Conservation (phyloP, 2,329 filamentous ascomycete species). For the Trichoderma brevicompactum region DNA sequence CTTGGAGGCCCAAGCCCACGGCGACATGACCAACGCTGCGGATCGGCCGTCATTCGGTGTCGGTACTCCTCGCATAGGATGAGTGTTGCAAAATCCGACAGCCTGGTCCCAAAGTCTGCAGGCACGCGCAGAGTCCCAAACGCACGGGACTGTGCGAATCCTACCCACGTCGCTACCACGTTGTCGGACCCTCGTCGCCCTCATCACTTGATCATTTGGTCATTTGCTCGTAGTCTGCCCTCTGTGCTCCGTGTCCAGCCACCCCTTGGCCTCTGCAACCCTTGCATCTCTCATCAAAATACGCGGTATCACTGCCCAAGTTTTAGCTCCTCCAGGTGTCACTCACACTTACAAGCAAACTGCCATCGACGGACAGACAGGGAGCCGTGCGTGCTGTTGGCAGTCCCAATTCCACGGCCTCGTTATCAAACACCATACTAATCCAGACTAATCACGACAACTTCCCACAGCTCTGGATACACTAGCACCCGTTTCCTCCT, state of each 20-base stretch:
- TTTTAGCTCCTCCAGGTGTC: not conserved
- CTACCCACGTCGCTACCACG: constrained; percentile 10
- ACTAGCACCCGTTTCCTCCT: not conserved
- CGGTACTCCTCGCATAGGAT: not conserved
- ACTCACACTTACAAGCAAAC: not conserved
- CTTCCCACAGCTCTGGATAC: constrained; percentile 1
- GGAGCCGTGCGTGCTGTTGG: not conserved
- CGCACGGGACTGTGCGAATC: constrained; percentile 8
- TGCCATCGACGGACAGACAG: too few species aligned
- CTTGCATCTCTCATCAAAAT: constrained; percentile 4
- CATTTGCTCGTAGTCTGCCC: constrained; percentile 12
- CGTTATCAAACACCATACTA: not conserved
- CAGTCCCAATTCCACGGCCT: constrained; percentile 10
- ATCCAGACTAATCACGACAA: not conserved
- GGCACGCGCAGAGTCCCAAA: constrained; percentile 12
- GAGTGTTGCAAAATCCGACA: not conserved
- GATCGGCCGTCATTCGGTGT: not conserved
- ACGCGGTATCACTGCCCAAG: not conserved
- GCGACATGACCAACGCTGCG: not conserved
- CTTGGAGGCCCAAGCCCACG: not conserved
- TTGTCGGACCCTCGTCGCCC: not conserved
- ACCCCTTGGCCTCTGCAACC: not conserved
- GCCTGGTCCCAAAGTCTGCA: constrained; percentile 6
- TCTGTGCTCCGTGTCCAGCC: constrained; percentile 3
- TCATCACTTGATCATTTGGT: constrained; percentile 13